phyloP scores from a whole-genome alignment of 2,329 filamentous ascomycete species.

The Fusarium sambucinum region DNA sequence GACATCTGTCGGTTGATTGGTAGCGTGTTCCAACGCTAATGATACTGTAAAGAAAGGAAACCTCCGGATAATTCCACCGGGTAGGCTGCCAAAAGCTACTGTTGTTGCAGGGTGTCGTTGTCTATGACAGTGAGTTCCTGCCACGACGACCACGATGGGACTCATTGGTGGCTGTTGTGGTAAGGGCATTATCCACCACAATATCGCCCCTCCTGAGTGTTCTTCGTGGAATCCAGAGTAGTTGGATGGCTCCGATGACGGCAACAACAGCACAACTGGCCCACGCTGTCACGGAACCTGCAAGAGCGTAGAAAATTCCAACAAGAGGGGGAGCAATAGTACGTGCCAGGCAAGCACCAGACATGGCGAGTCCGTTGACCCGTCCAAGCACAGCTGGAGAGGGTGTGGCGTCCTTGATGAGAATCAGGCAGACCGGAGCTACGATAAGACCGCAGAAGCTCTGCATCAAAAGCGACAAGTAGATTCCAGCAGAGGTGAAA shows the following conservation, averaged over 20 bases:
- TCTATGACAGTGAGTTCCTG: constrained; percentile 25
- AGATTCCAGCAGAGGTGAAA: constrained; percentile 71
- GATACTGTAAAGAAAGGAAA: neutral
- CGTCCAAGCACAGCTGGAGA: constrained; percentile 72
- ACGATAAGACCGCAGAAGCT: constrained; percentile 76
- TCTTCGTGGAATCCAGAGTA: constrained; percentile 40
- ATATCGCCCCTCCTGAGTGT: constrained; percentile 20
- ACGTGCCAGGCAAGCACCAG: constrained; percentile 77
- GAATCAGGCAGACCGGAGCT: constrained; percentile 75
- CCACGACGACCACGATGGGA: constrained; percentile 28
- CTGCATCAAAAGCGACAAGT: constrained; percentile 72
- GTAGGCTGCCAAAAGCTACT: neutral
- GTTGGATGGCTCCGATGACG: constrained; percentile 38
- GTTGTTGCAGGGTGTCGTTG: neutral
- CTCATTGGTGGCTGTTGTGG: constrained; percentile 31
- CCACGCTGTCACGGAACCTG: constrained; percentile 61
- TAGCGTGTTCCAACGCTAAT: constrained; percentile 3
- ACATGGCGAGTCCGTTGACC: constrained; percentile 79
- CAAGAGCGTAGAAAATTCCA: constrained; percentile 74
- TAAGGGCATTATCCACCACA: constrained; percentile 38
- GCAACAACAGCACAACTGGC: constrained; percentile 53
- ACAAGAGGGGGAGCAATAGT: constrained; percentile 76
- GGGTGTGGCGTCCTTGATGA: constrained; percentile 78
- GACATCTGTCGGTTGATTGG: neutral
- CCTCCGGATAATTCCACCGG: neutral